Evolutionary conservation across 768 basidiomycete genomes (phyloP), one percentile per base, ranked within the genome.

Genomic region (Mycena metata): DNA sequence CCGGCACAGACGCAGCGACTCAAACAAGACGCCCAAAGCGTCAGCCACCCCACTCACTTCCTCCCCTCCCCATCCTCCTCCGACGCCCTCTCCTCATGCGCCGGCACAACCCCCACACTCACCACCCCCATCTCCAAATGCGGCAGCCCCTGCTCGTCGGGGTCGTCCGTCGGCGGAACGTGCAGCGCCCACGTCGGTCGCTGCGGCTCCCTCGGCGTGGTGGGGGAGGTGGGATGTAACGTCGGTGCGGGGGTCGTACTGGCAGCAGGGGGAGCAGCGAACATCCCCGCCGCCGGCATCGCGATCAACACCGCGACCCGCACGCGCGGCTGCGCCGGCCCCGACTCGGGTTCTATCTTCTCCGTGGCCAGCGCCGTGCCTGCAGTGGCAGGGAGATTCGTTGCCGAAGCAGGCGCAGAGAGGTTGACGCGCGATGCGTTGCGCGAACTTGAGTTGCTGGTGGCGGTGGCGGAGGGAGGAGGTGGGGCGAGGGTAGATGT

Each of bases 271-370:
- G 42, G 21, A 15, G 3, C 49, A 16, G 55, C 16, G 35, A 71
- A 61, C 41, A 62, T 47, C 21, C 43, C 61, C 41, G 61, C 67
- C 12, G 66, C 62, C 21, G 84, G 84, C 85, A 85, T 84, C 6
- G 85, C 83, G 45, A 85, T 81, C 36, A 85, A 75, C 19, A 85
- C 83, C 0, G 82, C 79, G 35, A 85, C 77, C 41, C 77, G 78
- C 26, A 85, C 75, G 49, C 73, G 62, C 39, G 78, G 69, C 52
- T 74, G 75, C 21, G 60, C 64, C 8, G 54, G 45, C 46, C 15
- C 21, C 16, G 16, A 64, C 55, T 45, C 19, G n/a, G n/a, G n/a
- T n/a, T 47, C 52, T 42, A 47, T 36, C 16, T 52, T 56, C 12
- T 56, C 69, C n/a, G n/a, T n/a, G n/a, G n/a, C n/a, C 66, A 56